Percentiles rank a stretch among this genome's conserved stretches.
phyloP scores from a whole-genome alignment of 2,329 filamentous ascomycete genomes.

The Hymenoscyphus repandus region DNA sequence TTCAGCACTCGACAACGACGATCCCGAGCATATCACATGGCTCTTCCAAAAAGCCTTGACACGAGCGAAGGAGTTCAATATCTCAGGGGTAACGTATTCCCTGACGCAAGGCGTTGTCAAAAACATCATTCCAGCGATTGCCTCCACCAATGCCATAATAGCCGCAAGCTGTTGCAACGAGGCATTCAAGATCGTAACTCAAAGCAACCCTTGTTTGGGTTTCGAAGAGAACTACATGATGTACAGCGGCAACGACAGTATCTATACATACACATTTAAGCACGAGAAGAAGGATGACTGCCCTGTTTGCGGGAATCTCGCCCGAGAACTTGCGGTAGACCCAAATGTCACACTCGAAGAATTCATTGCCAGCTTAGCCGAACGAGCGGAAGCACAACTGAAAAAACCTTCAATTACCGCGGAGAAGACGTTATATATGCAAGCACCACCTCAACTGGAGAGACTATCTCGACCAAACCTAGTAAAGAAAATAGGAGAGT shows the following conservation, averaged over 20 bases:
- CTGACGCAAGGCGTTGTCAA: conserved; percentile 97
- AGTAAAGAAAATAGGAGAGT: conserved; percentile 66
- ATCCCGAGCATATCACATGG: conserved; percentile 97
- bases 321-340: conserved; percentile 69
- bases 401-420: conserved; percentile 86
- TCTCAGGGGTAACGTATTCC: conserved; percentile 87
- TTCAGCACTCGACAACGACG: conserved; percentile 84
- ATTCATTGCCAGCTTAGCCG: conserved; percentile 77
- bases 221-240: conserved; percentile 93
- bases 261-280: conserved; percentile 97
- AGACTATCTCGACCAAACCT: conserved; percentile 81
- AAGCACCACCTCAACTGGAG: conserved; percentile 73
- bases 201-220: conserved; percentile 73
- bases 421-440: conserved; percentile 88
- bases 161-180: conserved; percentile 96
- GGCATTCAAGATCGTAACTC: conserved; percentile 87
- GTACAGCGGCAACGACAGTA: conserved; percentile 92
- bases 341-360: conserved; percentile 70
- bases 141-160: conserved; percentile 94
- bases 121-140: conserved; percentile 98
- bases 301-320: conserved; percentile 82
- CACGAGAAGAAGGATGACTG: conserved; percentile 94
- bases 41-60: conserved; percentile 78
- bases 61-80: conserved; percentile 83
- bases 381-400: conserved; percentile 82